Evolutionary conservation across 2,329 filamentous ascomycete species (phyloP), one percentile per base, ranked within the genome.

Genomic region (Zarea fungicola): DNA sequence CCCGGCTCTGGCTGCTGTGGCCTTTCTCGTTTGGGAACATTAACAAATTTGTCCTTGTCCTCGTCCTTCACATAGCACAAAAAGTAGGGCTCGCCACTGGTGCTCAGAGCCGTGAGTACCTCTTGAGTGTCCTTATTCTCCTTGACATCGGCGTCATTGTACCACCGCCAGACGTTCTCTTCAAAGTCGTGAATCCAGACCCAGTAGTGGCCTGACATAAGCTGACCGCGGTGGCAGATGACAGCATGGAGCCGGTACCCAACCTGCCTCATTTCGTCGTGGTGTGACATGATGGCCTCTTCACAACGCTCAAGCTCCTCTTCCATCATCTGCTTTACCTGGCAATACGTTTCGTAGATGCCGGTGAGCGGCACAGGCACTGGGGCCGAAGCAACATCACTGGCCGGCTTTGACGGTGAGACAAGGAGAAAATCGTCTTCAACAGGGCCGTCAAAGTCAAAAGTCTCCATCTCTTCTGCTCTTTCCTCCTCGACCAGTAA

Each of bases 101-200:
- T 77, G 52, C 80, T 82, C 42, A 87, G 75, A 53, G 80, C 75
- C 21, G 79, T 74, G 55, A 93, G 83, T 34, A 96, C 87, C 42
- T 85, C 79, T 14, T 75, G 73, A 7, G 78, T 74, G 58, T 87
- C 78, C 22, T 82, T 77, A 51, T 77, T 73, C 54, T 87, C 81
- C 3, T 80, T 84, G 21, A 99, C 90, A 14, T 77, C 77, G 47
- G 85, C 85, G 60, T 99, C 93, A 63, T 99, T 99, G 74, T 96
- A 99, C 61, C 88, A 89, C 50, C 90, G 84, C 91, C 93, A 99
- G 18, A 91, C 73, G 35, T 81, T 78, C 40, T 81, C 79, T 55
- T 84, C 79, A 65, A 95, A 95, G 69, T 97, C 93, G 61, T 84
- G 87, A 55, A 99, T 95, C 78, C 91, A 96, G 37, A 96, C 89